Evolutionary conservation across 1,284 basidiomycete species (phyloP).

Genomic region (Sporisorium scitamineum): DNA sequence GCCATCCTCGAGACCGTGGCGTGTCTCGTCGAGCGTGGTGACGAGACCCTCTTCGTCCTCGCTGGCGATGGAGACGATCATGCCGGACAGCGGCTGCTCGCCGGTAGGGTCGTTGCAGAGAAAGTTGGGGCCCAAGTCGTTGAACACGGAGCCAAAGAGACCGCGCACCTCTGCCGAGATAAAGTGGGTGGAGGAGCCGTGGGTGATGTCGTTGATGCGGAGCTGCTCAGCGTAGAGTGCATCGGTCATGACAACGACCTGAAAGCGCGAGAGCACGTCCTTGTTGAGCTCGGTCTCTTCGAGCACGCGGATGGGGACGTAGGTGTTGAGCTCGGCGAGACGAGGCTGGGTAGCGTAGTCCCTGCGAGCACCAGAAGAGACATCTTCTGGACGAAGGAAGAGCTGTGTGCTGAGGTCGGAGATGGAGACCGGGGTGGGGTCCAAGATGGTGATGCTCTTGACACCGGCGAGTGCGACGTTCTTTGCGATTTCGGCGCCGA

Average conservation of each 20-base stretch:
- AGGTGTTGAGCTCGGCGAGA: constrained; percentile 93
- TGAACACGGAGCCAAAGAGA: constrained; percentile 95
- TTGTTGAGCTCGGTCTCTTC: constrained; percentile 57
- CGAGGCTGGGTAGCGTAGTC: constrained; percentile 89
- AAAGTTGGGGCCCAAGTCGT: constrained; percentile 95
- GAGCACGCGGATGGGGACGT: constrained; percentile 87
- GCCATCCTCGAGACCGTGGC: constrained; percentile 97
- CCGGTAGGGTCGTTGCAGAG: constrained; percentile 95
- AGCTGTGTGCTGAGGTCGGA: constrained; percentile 95
- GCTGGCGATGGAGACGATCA: constrained; percentile 81
- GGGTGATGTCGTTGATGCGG: constrained; percentile 87
- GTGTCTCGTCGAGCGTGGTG: constrained; percentile 95
- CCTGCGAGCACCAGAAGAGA: constrained; percentile 77
- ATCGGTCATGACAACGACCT: constrained; percentile 88
- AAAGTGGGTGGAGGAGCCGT: constrained; percentile 80
- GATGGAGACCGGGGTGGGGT: constrained; percentile 86
- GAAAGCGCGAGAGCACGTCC: constrained; percentile 58
- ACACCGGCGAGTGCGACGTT: constrained; percentile 95
- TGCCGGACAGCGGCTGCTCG: constrained; percentile 90
- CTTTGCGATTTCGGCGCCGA: constrained; percentile 98
- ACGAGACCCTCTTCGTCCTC: constrained; percentile 83
- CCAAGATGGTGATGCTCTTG: constrained; percentile 95
- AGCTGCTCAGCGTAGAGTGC: constrained; percentile 83
- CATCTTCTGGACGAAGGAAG: constrained; percentile 88
- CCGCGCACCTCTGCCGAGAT: constrained; percentile 92